phyloP scores from a whole-genome alignment of 108 stramenopile genomes.

The Pelagomonas calceolata region DNA sequence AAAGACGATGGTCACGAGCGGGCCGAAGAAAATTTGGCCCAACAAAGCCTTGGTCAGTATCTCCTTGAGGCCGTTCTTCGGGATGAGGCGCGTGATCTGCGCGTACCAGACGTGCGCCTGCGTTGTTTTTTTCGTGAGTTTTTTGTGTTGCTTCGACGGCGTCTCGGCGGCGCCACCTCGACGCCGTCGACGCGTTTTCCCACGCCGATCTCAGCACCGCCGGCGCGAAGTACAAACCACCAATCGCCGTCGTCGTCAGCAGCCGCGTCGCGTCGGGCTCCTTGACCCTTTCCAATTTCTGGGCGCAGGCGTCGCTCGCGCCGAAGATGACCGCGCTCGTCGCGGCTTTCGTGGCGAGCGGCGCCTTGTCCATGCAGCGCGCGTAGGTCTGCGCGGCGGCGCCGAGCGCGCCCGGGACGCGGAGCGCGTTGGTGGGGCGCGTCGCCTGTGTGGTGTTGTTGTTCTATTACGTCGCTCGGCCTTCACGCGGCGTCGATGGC shows the following conservation, averaged over 20 bases:
- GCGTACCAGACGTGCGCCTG: conserved; percentile 71
- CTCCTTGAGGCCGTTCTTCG: conserved; percentile 27
- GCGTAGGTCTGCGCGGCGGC: conserved; percentile 9
- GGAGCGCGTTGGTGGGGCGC: too few relatives aligned
- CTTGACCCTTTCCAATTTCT: conserved; percentile 42
- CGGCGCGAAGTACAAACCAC: background rate
- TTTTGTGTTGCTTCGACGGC: too few relatives aligned
- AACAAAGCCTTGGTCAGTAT: conserved; percentile 63
- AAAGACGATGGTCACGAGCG: conserved; percentile 67
- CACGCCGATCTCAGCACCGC: too few relatives aligned
- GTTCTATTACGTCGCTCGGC: too few relatives aligned
- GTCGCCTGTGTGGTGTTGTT: too few relatives aligned
- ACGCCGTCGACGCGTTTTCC: too few relatives aligned
- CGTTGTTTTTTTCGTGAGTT: too few relatives aligned
- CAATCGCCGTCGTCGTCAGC: background rate
- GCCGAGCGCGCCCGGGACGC: background rate
- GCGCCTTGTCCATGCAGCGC: conserved; percentile 25
- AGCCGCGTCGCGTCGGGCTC: conserved; percentile 1
- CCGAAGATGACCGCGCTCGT: conserved; percentile 63
- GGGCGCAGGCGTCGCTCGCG: conserved; percentile 57
- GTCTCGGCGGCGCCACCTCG: too few relatives aligned
- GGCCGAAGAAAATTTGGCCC: conserved; percentile 75
- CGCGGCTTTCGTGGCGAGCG: conserved; percentile 62
- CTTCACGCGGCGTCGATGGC: too few relatives aligned
- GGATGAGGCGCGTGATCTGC: conserved; percentile 46